Evolutionary conservation across 1,284 basidiomycete species (phyloP).

Genomic region (Sphagnurus paluster): DNA sequence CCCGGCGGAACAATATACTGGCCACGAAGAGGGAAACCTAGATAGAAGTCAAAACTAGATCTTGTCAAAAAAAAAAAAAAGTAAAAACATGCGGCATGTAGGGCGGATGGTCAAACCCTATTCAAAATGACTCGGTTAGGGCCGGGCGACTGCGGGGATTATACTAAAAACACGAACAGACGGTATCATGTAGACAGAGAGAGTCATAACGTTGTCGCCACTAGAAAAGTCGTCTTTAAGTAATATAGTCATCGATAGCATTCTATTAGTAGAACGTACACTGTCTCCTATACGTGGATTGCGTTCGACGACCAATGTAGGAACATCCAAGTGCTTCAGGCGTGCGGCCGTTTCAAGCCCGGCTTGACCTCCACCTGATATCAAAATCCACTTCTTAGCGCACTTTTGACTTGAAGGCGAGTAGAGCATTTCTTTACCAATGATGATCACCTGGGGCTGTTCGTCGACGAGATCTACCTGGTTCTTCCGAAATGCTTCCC

Average conservation of each 20-base stretch:
- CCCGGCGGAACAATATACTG: constrained; percentile 56
- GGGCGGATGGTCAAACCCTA: constrained; percentile 61
- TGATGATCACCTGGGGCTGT: constrained; percentile 50
- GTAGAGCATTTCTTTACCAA: constrained; percentile 28
- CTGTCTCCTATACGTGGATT: constrained; percentile 53
- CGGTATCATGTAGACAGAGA: constrained; percentile 51
- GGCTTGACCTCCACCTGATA: constrained; percentile 61
- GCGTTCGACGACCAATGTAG: constrained; percentile 55
- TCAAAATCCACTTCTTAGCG: no score
- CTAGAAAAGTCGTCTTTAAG: constrained; percentile 2
- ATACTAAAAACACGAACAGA: constrained; percentile 24
- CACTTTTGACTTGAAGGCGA: neutral
- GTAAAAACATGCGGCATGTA: constrained; percentile 47
- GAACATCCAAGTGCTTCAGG: constrained; percentile 53
- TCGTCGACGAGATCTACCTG: constrained; percentile 39
- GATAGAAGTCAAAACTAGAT: neutral
- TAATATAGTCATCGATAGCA: neutral
- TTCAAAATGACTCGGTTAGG: neutral
- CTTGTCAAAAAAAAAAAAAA: constrained; percentile 1
- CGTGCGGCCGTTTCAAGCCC: constrained; percentile 62
- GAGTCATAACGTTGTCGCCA: constrained; percentile 63
- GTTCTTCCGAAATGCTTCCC: constrained; percentile 30
- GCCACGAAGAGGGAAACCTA: constrained; percentile 63
- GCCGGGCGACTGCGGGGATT: neutral
- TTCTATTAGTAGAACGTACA: constrained; percentile 1